A percentile compares a stretch with the other conserved stretches of the same genome.
phyloP scores from a whole-genome alignment of 1,284 basidiomycete species.

The Naganishia sp. region DNA sequence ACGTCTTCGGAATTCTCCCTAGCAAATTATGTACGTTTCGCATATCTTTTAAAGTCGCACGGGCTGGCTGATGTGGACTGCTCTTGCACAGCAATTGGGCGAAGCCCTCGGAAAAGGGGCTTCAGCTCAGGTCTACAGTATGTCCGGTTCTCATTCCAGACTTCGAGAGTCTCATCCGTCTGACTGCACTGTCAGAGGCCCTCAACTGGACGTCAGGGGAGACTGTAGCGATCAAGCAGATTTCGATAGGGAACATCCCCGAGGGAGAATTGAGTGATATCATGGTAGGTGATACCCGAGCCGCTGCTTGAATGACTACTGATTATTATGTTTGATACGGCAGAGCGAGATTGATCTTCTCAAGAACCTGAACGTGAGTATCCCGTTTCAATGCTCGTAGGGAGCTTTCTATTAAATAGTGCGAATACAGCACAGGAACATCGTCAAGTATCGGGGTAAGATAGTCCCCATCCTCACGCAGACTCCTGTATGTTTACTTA shows the following conservation, averaged over 20 bases:
- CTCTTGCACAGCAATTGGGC: constrained; percentile 74
- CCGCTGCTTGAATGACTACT: too few relatives aligned
- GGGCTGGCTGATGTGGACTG: not conserved
- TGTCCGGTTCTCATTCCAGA: constrained; percentile 41
- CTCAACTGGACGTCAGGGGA: constrained; percentile 96
- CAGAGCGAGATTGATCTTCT: constrained; percentile 95
- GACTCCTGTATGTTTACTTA: not conserved
- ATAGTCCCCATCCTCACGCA: not conserved
- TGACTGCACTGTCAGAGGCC: constrained; percentile 61
- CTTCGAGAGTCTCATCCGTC: not conserved
- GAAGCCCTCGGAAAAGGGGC: constrained; percentile 93
- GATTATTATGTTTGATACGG: not conserved
- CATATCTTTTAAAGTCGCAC: not conserved
- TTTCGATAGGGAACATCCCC: constrained; percentile 87
- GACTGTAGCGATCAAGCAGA: constrained; percentile 93
- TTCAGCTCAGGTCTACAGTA: constrained; percentile 91
- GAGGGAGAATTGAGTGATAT: constrained; percentile 88
- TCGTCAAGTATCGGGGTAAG: constrained; percentile 86
- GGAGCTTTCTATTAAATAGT: not conserved
- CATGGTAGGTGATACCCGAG: constrained; percentile 62
- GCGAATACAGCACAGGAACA: constrained; percentile 66
- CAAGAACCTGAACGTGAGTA: constrained; percentile 85
- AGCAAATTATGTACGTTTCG: constrained; percentile 20
- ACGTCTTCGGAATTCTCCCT: constrained; percentile 15
- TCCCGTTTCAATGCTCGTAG: not conserved